Evolutionary conservation across 495 filamentous ascomycete genomes (phyloP).

Genomic region (Polyplosphaeria fusca): DNA sequence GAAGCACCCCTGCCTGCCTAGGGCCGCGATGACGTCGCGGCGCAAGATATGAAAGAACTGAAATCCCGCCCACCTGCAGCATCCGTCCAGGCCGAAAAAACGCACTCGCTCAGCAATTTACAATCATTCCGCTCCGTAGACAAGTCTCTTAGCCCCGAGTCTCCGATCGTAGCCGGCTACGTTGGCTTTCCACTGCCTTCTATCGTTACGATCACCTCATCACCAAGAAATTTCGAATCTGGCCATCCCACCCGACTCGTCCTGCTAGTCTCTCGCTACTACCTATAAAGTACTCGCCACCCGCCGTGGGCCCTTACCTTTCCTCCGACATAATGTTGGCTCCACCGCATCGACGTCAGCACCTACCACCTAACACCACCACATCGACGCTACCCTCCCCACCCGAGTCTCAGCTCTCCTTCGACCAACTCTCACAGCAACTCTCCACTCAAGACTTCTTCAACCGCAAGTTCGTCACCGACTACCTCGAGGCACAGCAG

Average conservation of each 20-base stretch:
- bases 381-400: constrained; percentile 24
- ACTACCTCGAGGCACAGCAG: constrained; percentile 33
- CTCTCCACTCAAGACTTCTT: constrained; percentile 14
- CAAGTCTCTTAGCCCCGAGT: constrained; percentile 10
- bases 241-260: constrained; percentile 17
- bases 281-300: constrained; percentile 34
- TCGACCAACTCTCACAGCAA: constrained; percentile 24
- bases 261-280: constrained; percentile 21
- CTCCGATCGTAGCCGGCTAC: constrained; percentile 17
- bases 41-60: no score
- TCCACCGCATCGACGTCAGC: constrained; percentile 31
- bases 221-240: constrained; percentile 9
- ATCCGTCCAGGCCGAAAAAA: no score
- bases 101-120: constrained; percentile 32
- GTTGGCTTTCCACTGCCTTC: constrained; percentile 27
- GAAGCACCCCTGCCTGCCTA: no score
- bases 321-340: constrained; percentile 27
- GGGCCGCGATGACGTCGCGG: no score
- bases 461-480: constrained; percentile 28
- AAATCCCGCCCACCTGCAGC: no score
- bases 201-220: constrained; percentile 32
- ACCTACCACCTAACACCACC: constrained; percentile 16
- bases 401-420: constrained; percentile 17
- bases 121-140: constrained; percentile 25
- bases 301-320: constrained; percentile 24